These are phyloP conservation scores for Entophlyctis helioformis DNA, from an alignment of 192 early-diverging fungal species.

Conservation along the genomic window DNA sequence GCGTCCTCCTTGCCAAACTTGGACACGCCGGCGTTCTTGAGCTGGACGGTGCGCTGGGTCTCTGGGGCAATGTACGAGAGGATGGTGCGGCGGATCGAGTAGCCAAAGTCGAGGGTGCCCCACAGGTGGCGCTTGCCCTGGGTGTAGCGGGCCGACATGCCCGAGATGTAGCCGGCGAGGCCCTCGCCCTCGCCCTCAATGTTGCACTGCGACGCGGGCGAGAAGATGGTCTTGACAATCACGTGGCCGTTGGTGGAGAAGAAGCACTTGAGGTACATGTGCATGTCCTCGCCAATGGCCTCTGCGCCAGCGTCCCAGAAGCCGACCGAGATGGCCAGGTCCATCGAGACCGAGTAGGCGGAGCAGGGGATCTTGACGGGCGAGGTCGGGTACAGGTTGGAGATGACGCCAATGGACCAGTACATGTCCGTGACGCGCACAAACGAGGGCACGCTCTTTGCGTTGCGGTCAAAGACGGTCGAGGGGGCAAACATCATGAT, in stretches of 20 bases:
- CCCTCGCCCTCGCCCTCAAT: slow-evolving; percentile 46
- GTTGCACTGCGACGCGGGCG: slow-evolving; percentile 52
- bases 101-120: slow-evolving; percentile 60
- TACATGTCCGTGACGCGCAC: slow-evolving; percentile 62
- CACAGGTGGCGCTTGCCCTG: slow-evolving; percentile 65
- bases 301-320: slow-evolving; percentile 71
- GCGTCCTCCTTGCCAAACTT: slow-evolving; percentile 23
- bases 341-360: slow-evolving; percentile 62
- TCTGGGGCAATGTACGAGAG: slow-evolving; percentile 9
- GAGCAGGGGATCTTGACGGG: slow-evolving; percentile 62
- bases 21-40: slow-evolving; percentile 7
- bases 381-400: slow-evolving; percentile 54
- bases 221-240: slow-evolving; percentile 57
- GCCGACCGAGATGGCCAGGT: slow-evolving; percentile 52
- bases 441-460: slow-evolving; percentile 54
- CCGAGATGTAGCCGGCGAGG: slow-evolving; percentile 30
- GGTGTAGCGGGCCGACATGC: slow-evolving; percentile 46
- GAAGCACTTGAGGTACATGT: slow-evolving; percentile 74
- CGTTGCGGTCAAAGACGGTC: slow-evolving; percentile 51
- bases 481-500: slow-evolving; percentile 46
- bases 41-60: slow-evolving; percentile 9
- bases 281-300: slow-evolving; percentile 73
- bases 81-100: slow-evolving; percentile 31
- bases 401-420: slow-evolving; percentile 66
- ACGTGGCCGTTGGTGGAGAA: slow-evolving; percentile 56